phyloP scores from a whole-genome alignment of 164 flowering plant species.

The Buxus sempervirens region DNA sequence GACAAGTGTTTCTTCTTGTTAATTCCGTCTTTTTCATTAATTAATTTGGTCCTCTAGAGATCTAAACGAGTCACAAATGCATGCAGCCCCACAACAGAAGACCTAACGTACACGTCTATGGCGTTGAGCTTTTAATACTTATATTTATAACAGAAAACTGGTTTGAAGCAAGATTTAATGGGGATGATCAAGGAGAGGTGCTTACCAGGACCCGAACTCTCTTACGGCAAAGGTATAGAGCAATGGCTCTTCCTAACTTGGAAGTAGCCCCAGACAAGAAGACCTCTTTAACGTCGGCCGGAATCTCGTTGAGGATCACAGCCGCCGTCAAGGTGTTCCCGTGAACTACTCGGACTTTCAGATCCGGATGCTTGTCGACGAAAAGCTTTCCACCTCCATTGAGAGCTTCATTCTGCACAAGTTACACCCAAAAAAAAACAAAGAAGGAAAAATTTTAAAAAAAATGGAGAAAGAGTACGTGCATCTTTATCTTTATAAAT shows the following conservation, averaged over 20 bases:
- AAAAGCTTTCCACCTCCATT: conserved; percentile 92
- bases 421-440: neutral
- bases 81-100: no score
- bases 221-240: conserved; percentile 72
- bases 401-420: conserved; percentile 70
- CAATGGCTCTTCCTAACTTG: conserved; percentile 94
- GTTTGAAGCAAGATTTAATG: no score
- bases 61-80: no score
- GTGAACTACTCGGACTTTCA: conserved; percentile 78
- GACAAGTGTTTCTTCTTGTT: no score
- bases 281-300: conserved; percentile 59
- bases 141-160: no score
- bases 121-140: no score
- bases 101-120: no score
- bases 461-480: no score
- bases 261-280: conserved; percentile 96
- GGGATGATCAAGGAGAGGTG: neutral
- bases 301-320: conserved; percentile 71
- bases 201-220: conserved; percentile 71
- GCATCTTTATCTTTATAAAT: no score
- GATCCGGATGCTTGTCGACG: conserved; percentile 70
- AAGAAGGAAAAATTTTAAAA: neutral
- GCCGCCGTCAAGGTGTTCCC: conserved; percentile 95
- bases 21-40: no score
- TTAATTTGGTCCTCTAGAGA: no score